Percentiles rank a stretch among this genome's conserved stretches.
These are phyloP conservation scores for Pythium aphanidermatum DNA, from an alignment of 352 stramenopile genomes.

Conservation along the genomic window DNA sequence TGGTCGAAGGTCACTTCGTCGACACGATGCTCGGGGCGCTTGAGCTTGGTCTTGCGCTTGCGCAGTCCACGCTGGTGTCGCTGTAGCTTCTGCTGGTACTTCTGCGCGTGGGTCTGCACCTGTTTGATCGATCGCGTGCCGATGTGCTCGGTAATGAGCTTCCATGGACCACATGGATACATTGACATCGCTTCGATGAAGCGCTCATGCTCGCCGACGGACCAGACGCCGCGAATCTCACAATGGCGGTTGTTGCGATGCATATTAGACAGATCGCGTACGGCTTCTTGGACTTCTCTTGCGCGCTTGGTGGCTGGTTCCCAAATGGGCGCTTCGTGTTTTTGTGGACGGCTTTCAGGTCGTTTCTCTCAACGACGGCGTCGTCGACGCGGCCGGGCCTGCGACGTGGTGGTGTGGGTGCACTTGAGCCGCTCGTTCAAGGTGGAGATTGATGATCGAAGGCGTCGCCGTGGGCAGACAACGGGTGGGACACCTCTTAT, in stretches of 20 bases:
- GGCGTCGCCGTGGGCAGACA: too few species aligned
- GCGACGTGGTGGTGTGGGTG: too few species aligned
- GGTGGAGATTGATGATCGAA: too few species aligned
- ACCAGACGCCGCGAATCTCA: constrained; percentile 47
- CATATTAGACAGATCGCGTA: background rate
- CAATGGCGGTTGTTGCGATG: constrained; percentile 16
- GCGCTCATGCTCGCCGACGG: constrained; percentile 59
- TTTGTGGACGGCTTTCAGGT: background rate
- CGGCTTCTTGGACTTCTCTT: background rate
- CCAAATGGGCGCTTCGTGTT: constrained; percentile 1
- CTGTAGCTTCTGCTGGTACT: constrained; percentile 80
- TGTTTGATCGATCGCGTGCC: constrained; percentile 74
- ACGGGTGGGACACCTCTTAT: too few species aligned
- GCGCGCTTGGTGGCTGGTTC: background rate
- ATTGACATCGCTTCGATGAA: constrained; percentile 76
- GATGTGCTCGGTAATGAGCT: constrained; percentile 60
- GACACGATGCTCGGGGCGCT: constrained; percentile 16
- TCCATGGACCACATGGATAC: constrained; percentile 62
- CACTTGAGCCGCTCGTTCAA: too few species aligned
- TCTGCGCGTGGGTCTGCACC: constrained; percentile 74
- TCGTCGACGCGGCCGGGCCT: too few species aligned
- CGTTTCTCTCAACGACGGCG: too few species aligned
- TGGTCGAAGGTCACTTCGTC: constrained; percentile 13
- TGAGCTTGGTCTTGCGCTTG: constrained; percentile 46
- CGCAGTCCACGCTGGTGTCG: constrained; percentile 58